Evolutionary conservation across 331 rosid genomes (phyloP), one percentile per base, ranked within the genome.

Genomic region (Malus hybrid): DNA sequence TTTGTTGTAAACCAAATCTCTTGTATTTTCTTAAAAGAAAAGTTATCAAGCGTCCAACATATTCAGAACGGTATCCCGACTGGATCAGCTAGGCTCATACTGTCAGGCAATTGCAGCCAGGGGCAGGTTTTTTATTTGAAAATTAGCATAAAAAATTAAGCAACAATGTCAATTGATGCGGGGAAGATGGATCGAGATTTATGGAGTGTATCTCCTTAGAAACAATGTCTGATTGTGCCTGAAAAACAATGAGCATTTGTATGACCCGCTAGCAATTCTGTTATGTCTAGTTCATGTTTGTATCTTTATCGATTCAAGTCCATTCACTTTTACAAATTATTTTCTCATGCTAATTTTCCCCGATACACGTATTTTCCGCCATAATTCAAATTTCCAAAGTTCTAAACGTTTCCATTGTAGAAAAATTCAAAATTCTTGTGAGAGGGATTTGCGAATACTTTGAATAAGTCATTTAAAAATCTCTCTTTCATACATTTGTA

Each of bases 161-260:
- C 44, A 5, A 65, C 4, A 11, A 94, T 75, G 99, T 96, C 81
- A 94, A 79, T 77, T 90, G 99, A 80, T 87, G 73, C 6, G 90
- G 99, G 71, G 91, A 90, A 57, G 88, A 87, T 16, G 97, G 95
- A 81, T 94, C 86, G 74, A 92, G 73, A 77, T 82, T 82, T 73
- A 92, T 85, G 52, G 99, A 88, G 85, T 94, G 92, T 81, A 94
- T 90, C 82, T 86, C 96, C 82, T 85, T 92, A 31, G 93, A 71
- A 81, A 88, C 70, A 73, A 90, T 90, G 62, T 85, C 77, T 19
- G 96, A 70, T 65, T 94, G 99, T 62, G 90, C 96, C 96, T 94
- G 84, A 85, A 83, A 71, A 15, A 69, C 32, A 74, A 77, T 54
- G 68, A 61, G 42, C 42, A 36, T 36, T 7, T 36, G 42, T 36